A percentile compares a stretch with the other conserved stretches of the same genome.
phyloP scores from a whole-genome alignment of 805 yeast genomes.

The Yarrowia keelungensis region DNA sequence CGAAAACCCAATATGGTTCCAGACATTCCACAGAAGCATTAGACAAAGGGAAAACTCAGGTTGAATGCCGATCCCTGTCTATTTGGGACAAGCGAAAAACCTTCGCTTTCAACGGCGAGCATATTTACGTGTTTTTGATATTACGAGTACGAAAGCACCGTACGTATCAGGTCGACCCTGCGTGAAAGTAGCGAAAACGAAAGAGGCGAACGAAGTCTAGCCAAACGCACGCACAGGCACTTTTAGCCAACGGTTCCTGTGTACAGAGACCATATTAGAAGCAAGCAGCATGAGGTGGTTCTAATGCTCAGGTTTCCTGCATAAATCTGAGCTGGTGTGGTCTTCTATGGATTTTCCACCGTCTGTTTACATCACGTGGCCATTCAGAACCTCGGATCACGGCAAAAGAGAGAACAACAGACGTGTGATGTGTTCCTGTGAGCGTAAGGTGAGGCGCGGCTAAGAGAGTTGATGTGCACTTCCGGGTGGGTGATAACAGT shows the following conservation, averaged over 20 bases:
- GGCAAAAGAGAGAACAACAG: not conserved
- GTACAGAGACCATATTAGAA: too few relatives aligned
- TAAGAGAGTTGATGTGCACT: not conserved
- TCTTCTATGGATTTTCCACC: too few relatives aligned
- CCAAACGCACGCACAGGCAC: too few relatives aligned
- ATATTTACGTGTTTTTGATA: not conserved
- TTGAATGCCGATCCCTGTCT: not conserved
- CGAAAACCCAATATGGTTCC: not conserved
- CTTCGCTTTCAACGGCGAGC: conserved; percentile 4
- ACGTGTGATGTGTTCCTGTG: not conserved
- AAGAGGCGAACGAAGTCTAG: too few relatives aligned
- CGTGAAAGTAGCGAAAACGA: not conserved
- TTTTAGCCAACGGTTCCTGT: too few relatives aligned
- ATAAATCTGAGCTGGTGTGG: too few relatives aligned
- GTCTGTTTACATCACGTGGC: not conserved
- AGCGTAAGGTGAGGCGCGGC: not conserved
- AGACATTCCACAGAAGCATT: conserved; percentile 11
- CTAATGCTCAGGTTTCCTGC: too few relatives aligned
- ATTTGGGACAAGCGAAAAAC: not conserved
- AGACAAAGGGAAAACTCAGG: not conserved
- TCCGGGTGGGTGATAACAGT: too few relatives aligned
- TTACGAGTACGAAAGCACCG: not conserved
- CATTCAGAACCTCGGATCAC: not conserved
- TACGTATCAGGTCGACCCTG: not conserved
- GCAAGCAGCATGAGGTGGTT: too few relatives aligned